Conservation (phyloP, 306 rosid species). For the Betula pendula region DNA sequence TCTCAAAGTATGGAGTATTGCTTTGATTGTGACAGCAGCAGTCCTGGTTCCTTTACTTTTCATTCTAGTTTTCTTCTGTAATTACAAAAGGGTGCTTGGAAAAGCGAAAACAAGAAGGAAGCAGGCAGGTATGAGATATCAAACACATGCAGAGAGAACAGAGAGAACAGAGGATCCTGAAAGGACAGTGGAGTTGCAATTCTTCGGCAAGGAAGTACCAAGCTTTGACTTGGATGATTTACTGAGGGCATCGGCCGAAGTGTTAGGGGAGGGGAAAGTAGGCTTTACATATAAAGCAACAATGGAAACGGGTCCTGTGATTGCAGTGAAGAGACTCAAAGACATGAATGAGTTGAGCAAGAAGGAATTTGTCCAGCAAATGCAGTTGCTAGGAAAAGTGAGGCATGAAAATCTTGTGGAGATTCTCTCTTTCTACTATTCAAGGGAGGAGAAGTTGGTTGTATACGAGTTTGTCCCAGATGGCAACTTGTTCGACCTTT, state of each 20-base stretch:
- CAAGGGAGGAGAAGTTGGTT: slow-evolving; percentile 61
- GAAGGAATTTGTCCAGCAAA: slow-evolving; percentile 67
- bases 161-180: slow-evolving; percentile 37
- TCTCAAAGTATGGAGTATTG: slow-evolving; percentile 33
- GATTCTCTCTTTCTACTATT: slow-evolving; percentile 54
- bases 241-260: slow-evolving; percentile 71
- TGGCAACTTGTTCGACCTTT: slow-evolving; percentile 54
- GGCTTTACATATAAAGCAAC: slow-evolving; percentile 71
- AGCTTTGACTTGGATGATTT: slow-evolving; percentile 82
- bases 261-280: slow-evolving; percentile 55
- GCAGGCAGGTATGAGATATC: slow-evolving; percentile 26
- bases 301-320: slow-evolving; percentile 56
- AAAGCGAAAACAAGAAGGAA: slow-evolving; percentile 35
- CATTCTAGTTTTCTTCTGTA: slow-evolving; percentile 37
- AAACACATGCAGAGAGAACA: background rate
- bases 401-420: slow-evolving; percentile 65
- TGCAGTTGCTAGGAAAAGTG: slow-evolving; percentile 58
- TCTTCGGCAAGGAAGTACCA: slow-evolving; percentile 49
- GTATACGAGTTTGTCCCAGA: slow-evolving; percentile 48
- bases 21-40: slow-evolving; percentile 40
- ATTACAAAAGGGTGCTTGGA: slow-evolving; percentile 19
- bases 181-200: slow-evolving; percentile 45
- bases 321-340: slow-evolving; percentile 65
- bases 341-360: slow-evolving; percentile 52
- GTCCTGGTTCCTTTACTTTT: slow-evolving; percentile 31